phyloP scores from a whole-genome alignment of 1,284 basidiomycete genomes.

The Pseudozyma sp. region DNA sequence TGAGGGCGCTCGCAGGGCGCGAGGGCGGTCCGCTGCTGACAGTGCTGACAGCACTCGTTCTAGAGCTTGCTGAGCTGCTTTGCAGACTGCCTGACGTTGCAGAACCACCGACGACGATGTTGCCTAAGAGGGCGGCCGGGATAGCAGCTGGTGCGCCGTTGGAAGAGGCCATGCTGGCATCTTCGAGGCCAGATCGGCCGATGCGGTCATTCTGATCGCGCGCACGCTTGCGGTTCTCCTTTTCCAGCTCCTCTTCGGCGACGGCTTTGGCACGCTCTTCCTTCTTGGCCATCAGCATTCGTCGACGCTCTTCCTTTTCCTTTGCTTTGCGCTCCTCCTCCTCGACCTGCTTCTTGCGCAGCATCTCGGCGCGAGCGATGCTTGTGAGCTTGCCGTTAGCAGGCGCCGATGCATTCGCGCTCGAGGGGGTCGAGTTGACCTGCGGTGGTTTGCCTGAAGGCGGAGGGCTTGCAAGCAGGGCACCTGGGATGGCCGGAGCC shows the following conservation, averaged over 20 bases:
- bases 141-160: slow-evolving; percentile 35
- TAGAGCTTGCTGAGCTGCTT: slow-evolving; percentile 18
- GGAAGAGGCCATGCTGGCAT: slow-evolving; percentile 35
- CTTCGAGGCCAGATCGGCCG: slow-evolving; percentile 26
- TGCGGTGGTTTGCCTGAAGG: slow-evolving; percentile 22
- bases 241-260: slow-evolving; percentile 43
- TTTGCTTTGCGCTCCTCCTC: slow-evolving; percentile 53
- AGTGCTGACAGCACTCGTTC: slow-evolving; percentile 40
- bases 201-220: slow-evolving; percentile 38
- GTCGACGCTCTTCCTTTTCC: slow-evolving; percentile 53
- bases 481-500: slow-evolving; percentile 29
- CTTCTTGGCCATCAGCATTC: slow-evolving; percentile 47
- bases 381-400: slow-evolving; percentile 46
- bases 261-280: slow-evolving; percentile 44
- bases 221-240: slow-evolving; percentile 47
- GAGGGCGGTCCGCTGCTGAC: slow-evolving; percentile 41
- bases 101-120: slow-evolving; percentile 27
- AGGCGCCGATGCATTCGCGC: slow-evolving; percentile 13
- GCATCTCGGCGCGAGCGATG: slow-evolving; percentile 50
- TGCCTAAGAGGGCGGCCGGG: slow-evolving; percentile 36
- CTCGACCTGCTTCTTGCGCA: slow-evolving; percentile 52
- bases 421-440: slow-evolving; percentile 33
- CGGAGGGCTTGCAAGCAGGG: slow-evolving; percentile 37
- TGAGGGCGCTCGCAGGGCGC: slow-evolving; percentile 38
- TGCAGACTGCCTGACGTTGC: slow-evolving; percentile 17